Evolutionary conservation across 2,329 filamentous ascomycete genomes (phyloP), one percentile per base, ranked within the genome.

Genomic region (Akanthomyces dipterigenus): DNA sequence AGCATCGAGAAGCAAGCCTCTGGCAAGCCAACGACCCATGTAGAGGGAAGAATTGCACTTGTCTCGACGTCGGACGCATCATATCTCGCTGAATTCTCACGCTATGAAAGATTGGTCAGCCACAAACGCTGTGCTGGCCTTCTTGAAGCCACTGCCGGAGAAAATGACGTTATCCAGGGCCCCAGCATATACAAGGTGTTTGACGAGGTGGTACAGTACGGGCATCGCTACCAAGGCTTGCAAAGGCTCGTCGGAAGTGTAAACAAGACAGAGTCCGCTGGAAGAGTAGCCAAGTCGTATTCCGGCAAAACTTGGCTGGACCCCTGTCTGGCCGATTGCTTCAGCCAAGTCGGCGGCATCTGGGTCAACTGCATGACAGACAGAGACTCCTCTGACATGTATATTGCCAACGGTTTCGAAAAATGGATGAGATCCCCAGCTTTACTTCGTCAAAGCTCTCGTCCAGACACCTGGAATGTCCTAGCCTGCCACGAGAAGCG

Each of bases 291-390:
- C 4, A 65, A 66, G 50, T 61, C 62, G 38, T 65, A 67, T 40
- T 54, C 55, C 9, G 45, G 38, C 6, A 55, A 68, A 14, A 63
- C 63, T 1, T 72, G 68, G 69, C 60, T 74, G 4, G 67, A 73
- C 38, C 36, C 64, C 0, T 63, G 63, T 8, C 62, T 73, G 22
- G 51, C 63, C 11, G 76, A 78, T 54, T 61, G 51, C 2, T 73
- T 76, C 62, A 65, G 70, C 38, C 76, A 77, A 62, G 68, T 76
- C 0, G 73, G 54, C 18, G 75, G 75, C 3, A 67, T 77, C 2
- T 76, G 63, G 55, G 67, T 72, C 7, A 78, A 77, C 38, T 40
- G 38, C 38, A 7, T 40, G 9, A 63, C 67, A 64, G 61, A 72
- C 38, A 77, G 72, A 68, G 68, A 0, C 68, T 73, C 8, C 6